A percentile compares a stretch with the other conserved stretches of the same genome.
Conservation (phyloP, 2,329 filamentous ascomycete species). For the Mycosphaerella sp. region DNA sequence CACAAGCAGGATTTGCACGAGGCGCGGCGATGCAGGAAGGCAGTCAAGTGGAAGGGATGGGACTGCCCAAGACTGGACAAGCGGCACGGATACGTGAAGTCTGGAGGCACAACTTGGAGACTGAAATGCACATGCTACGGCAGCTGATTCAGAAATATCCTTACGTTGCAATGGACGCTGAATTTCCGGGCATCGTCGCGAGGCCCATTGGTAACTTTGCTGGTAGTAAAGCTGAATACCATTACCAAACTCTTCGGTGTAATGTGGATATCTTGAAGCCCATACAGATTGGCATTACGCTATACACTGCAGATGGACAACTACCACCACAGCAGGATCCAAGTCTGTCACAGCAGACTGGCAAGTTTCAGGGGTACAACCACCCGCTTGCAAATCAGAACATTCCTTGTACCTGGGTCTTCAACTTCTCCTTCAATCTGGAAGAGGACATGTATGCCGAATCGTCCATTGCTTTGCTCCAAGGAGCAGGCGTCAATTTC, state of each 20-base stretch:
- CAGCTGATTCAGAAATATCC: constrained; percentile 83
- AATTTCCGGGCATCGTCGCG: constrained; percentile 96
- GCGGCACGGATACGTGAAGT: constrained; percentile 89
- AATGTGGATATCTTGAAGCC: constrained; percentile 98
- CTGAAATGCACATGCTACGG: constrained; percentile 82
- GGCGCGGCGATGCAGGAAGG: constrained; percentile 53
- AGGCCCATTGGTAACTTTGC: constrained; percentile 91
- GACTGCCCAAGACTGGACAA: constrained; percentile 49
- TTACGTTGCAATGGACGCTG: constrained; percentile 98
- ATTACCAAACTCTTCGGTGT: constrained; percentile 94
- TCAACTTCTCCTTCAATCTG: constrained; percentile 96
- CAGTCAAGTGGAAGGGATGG: constrained; percentile 24
- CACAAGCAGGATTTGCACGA: constrained; percentile 79
- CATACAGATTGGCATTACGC: constrained; percentile 90
- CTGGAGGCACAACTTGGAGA: constrained; percentile 84
- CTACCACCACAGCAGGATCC: constrained; percentile 63
- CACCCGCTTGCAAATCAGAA: constrained; percentile 39
- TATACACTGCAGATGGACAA: constrained; percentile 88
- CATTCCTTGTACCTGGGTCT: constrained; percentile 90
- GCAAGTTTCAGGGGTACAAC: constrained; percentile 39
- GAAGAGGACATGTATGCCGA: constrained; percentile 98
- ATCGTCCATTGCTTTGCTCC: constrained; percentile 84
- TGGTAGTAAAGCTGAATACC: constrained; percentile 85
- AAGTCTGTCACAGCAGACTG: constrained; percentile 41
- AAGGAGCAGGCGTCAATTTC: constrained; percentile 91